phyloP scores from a whole-genome alignment of 768 basidiomycete species.

The Suillus bovinus region DNA sequence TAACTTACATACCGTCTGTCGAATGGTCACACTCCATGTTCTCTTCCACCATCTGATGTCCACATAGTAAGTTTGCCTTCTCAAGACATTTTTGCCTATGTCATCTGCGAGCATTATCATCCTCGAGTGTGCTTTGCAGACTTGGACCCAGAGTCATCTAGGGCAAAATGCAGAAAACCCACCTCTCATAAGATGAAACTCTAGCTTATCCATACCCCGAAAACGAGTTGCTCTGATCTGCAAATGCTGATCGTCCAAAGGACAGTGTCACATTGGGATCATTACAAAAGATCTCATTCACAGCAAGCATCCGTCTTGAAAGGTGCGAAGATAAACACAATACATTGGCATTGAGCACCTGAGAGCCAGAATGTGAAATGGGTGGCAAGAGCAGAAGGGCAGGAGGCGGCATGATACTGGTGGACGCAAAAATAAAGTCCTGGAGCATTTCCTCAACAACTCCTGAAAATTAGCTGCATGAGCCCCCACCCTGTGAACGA shows the following conservation, averaged over 20 bases:
- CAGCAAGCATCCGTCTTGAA: constrained; percentile 61
- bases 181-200: constrained; percentile 67
- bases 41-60: no score
- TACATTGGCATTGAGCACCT: constrained; percentile 19
- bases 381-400: constrained; percentile 61
- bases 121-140: no score
- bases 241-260: constrained; percentile 15
- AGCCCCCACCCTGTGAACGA: constrained; percentile 10
- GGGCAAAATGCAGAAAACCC: constrained; percentile 26
- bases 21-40: no score
- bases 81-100: no score
- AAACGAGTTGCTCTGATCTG: constrained; percentile 23
- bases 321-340: constrained; percentile 45
- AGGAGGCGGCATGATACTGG: constrained; percentile 48
- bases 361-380: constrained; percentile 49
- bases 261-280: constrained; percentile 22
- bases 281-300: constrained; percentile 65
- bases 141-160: no score
- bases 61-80: no score
- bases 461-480: constrained; percentile 41
- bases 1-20: no score
- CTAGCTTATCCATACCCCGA: constrained; percentile 44
- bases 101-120: no score
- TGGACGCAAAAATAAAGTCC: constrained; percentile 56
- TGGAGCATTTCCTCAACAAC: constrained; percentile 81